These are phyloP conservation scores for Cytospora schulzeri DNA, from an alignment of 2,329 filamentous ascomycete species.

Conservation along the genomic window DNA sequence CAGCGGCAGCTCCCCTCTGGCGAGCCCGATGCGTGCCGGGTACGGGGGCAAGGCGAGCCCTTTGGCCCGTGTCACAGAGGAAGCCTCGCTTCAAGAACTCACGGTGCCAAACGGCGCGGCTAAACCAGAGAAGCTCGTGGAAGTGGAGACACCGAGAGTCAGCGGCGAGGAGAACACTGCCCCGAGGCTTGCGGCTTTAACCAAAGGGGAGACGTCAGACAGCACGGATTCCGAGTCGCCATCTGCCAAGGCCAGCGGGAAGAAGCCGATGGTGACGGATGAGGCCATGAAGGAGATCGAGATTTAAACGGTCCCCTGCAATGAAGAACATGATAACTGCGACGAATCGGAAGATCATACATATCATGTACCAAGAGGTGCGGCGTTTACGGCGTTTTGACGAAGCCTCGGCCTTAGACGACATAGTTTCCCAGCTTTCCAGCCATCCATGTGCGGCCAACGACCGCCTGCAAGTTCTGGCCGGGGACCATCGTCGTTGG, in stretches of 20 bases:
- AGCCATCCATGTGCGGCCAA: constrained; percentile 12
- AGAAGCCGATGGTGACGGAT: constrained; percentile 47
- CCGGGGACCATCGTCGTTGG: constrained; percentile 2
- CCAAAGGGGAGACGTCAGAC: constrained; percentile 37
- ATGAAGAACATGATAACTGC: constrained; percentile 33
- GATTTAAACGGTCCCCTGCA: constrained; percentile 46
- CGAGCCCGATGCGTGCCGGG: constrained; percentile 66
- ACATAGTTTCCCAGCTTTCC: constrained; percentile 15
- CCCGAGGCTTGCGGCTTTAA: constrained; percentile 38
- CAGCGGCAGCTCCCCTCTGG: constrained; percentile 62
- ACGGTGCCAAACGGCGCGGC: constrained; percentile 41
- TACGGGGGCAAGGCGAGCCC: constrained; percentile 72
- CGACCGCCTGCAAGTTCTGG: neutral
- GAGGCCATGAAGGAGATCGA: constrained; percentile 64
- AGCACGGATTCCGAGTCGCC: constrained; percentile 39
- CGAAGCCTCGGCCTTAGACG: constrained; percentile 26
- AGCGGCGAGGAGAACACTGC: constrained; percentile 46
- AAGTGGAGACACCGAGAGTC: constrained; percentile 56
- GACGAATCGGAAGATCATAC: constrained; percentile 28
- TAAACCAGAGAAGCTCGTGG: constrained; percentile 53
- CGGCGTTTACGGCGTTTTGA: constrained; percentile 29
- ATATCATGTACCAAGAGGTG: constrained; percentile 25
- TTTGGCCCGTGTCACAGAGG: constrained; percentile 74
- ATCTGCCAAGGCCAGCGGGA: constrained; percentile 45
- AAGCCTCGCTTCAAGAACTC: constrained; percentile 48